Base-by-base conservation (phyloP, 805 yeast species). In the Priceomyces medius region DNA sequence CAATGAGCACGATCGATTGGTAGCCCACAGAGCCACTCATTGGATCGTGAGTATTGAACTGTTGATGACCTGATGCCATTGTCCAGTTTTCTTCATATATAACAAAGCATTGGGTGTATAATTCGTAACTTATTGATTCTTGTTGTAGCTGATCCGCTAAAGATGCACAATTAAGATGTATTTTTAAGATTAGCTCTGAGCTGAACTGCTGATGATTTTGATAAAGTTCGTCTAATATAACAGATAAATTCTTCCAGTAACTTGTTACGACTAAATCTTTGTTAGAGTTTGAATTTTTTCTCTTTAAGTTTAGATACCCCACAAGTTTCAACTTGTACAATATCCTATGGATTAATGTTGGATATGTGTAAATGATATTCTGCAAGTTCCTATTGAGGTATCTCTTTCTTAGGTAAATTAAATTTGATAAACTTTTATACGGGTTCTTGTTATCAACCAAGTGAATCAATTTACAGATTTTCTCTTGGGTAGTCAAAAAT, bases 91-190 rank as follows among this genome's bases (percentile, higher is more conserved):
- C 83, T 60, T 91, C 98, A 58, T 88, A 90, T 0, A 88, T 76
- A 1, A 90, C 76, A 58, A 90, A 87, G 3, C 95, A 84, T 59
- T 89, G 95, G 27, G 87, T 90, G 61, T 84, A 88, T 55, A 88
- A 81, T 64, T 93, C 99, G 63, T 87, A 87, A 12, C 91, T 72
- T 21, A 88, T 80, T 45, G 85, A 88, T 43, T 81, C 83, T 28
- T 81, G 68, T 13, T 74, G 68, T 20, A 84, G 68, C 59, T 86
- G 91, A 58, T 93, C 96, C 0, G 97, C 91, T 2, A 87, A 62
- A 12, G 79, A 66, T 0, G 95, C 96, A 28, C 83, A 75, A 38
- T 80, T 72, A 41, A 88, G 66, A 56, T 85, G 77, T 31, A 82
- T 55, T 53, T 76, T 68, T 44, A 85, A 48, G 51, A 71, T 59